Evolutionary conservation across 305 asterid genomes (phyloP), one percentile per base, ranked within the genome.

Genomic region (Fraxinus velutina): DNA sequence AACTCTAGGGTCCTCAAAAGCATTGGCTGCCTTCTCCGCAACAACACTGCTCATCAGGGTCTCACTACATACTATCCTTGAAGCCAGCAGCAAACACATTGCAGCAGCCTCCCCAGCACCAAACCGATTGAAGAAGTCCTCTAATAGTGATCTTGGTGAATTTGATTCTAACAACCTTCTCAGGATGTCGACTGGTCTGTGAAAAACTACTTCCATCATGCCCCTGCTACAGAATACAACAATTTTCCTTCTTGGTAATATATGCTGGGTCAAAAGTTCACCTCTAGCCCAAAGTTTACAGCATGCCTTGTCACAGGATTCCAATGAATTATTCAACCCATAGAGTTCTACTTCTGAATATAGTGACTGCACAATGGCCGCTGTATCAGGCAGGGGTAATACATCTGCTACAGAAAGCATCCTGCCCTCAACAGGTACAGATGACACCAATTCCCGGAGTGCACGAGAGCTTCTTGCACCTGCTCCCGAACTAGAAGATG

Each of bases 91-190:
- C 85, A 96, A 91, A 83, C 98, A 94, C 98, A 96, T 94, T 50
- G 95, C 94, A 80, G 99, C 94, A n/a, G 94, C 94, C 90, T 96
- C 99, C 83, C 92, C 98, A 84, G 98, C 93, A 79, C 98, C 99
- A 88, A 87, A 94, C 47, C 99, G 97, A 81, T 87, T 92, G 86
- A 94, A 94, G 85, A 96, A 96, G 87, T 96, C 98, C 90, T 94
- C 98, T 24, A 94, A 88, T 37, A 94, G 86, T 19, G 98, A 86
- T 89, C 95, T 92, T 30, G 98, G 97, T 29, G 97, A 91, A 84
- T 87, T 96, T 76, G 97, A 91, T 86, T 94, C 99, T 27, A 96
- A 81, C 89, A 96, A 84, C 88, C 91, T 87, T 88, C 93, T 92
- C 76, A 96, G 88, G 82, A 94, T 91, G 88, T 96, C 99, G 82